phyloP scores from a whole-genome alignment of 2,329 filamentous ascomycete species.

The Emydomyces testavorans region DNA sequence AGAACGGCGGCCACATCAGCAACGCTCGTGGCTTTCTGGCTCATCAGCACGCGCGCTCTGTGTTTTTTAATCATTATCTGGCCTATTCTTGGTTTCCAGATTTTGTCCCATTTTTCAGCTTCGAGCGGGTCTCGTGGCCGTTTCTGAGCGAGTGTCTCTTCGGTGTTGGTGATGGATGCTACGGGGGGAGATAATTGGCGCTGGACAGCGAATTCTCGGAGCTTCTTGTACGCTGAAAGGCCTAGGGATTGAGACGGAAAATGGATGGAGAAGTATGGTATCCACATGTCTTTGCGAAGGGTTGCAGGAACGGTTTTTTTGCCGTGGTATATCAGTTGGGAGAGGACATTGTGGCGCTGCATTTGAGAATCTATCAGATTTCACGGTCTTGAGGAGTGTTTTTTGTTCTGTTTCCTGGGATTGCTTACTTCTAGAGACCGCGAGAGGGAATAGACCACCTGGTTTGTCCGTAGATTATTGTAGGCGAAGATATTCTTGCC shows the following conservation, averaged over 20 bases:
- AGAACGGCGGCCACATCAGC: constrained; percentile 51
- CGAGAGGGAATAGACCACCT: constrained; percentile 52
- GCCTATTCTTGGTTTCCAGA: constrained; percentile 33
- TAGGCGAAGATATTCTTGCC: constrained; percentile 54
- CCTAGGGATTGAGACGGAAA: constrained; percentile 43
- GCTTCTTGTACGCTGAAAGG: constrained; percentile 45
- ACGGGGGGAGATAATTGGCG: constrained; percentile 44
- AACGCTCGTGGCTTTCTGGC: constrained; percentile 52
- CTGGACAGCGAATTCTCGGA: constrained; percentile 49
- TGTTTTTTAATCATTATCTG: constrained; percentile 38
- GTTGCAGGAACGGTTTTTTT: constrained; percentile 50
- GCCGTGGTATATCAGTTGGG: constrained; percentile 51
- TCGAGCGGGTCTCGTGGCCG: constrained; percentile 30
- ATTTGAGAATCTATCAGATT: background rate
- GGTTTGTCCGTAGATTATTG: constrained; percentile 50
- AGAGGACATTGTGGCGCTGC: constrained; percentile 42
- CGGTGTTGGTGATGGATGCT: constrained; percentile 36
- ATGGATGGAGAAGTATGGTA: constrained; percentile 47
- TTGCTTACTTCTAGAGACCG: constrained; percentile 43
- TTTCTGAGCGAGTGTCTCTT: constrained; percentile 32
- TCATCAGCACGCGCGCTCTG: constrained; percentile 46
- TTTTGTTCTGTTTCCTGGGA: background rate
- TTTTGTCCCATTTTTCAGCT: constrained; percentile 33
- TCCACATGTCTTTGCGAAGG: constrained; percentile 53
- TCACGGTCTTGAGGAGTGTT: background rate